Evolutionary conservation across 345 rosid genomes (phyloP).

Genomic region (Salix brachista): DNA sequence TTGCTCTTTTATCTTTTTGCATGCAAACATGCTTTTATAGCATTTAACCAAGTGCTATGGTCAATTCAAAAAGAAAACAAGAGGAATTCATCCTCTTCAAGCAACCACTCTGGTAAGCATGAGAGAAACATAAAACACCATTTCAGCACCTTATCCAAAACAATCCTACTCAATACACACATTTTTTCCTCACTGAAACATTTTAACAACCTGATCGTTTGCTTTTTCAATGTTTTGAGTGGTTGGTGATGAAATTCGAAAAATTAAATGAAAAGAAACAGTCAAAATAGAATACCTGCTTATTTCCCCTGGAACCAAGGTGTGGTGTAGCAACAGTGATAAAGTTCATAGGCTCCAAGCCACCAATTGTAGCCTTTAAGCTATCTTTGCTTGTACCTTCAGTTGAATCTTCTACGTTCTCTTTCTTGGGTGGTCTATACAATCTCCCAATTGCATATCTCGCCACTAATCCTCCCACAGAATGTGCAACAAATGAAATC

Average conservation of each 20-base stretch:
- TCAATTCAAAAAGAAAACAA: not conserved
- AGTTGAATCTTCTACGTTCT: slow-evolving; percentile 26
- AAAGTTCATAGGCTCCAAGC: slow-evolving; percentile 84
- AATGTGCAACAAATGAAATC: slow-evolving; percentile 91
- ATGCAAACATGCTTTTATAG: not conserved
- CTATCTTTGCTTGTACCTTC: slow-evolving; percentile 25
- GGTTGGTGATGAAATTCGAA: slow-evolving; percentile 13
- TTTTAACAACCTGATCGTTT: not conserved
- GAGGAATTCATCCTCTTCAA: not conserved
- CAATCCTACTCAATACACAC: not conserved
- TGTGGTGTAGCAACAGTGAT: slow-evolving; percentile 94
- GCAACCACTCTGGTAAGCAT: slow-evolving; percentile 1
- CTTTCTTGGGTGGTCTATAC: slow-evolving; percentile 49
- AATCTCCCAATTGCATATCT: slow-evolving; percentile 91
- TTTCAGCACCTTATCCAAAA: not conserved
- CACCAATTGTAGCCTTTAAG: slow-evolving; percentile 56
- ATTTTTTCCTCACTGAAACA: not conserved
- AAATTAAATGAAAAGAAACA: not conserved
- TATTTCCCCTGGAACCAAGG: slow-evolving; percentile 96
- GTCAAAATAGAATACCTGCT: slow-evolving; percentile 49
- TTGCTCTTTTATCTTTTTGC: not conserved
- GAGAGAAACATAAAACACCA: not conserved
- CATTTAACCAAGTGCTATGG: not conserved
- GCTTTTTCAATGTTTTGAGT: not conserved
- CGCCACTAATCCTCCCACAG: slow-evolving; percentile 86